Evolutionary conservation across 2,329 filamentous ascomycete genomes (phyloP).

Genomic region (Aureobasidium sp.): DNA sequence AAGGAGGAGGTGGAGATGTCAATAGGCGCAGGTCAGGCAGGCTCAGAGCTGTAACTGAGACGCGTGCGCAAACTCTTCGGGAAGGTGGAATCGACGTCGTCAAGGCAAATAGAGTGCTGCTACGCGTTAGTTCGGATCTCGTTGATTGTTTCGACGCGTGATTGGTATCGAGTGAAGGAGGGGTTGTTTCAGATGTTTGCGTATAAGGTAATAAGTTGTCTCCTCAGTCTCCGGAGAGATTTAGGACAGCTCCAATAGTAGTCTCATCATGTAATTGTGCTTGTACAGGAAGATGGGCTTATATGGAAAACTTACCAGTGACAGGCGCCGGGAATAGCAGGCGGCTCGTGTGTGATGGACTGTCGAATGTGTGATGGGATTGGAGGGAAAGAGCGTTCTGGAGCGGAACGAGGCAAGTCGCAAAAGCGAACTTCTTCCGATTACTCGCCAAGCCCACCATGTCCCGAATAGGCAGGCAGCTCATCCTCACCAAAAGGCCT

Average conservation of each 20-base stretch:
- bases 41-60: neutral
- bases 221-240: constrained; percentile 17
- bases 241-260: constrained; percentile 20
- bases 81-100: neutral
- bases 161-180: neutral
- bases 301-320: neutral
- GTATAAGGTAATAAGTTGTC: constrained; percentile 17
- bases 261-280: constrained; percentile 16
- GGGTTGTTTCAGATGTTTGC: constrained; percentile 15
- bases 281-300: neutral
- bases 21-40: neutral
- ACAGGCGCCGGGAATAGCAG: neutral
- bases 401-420: neutral
- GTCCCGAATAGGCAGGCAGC: neutral
- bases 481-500: neutral
- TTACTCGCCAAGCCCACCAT: neutral
- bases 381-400: neutral
- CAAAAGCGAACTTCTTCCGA: neutral
- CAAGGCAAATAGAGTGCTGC: neutral
- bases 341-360: neutral
- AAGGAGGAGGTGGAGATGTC: neutral
- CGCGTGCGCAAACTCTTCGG: neutral
- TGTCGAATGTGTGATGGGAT: neutral
- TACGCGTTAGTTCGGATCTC: neutral
- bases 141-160: neutral